phyloP scores from a whole-genome alignment of 225 moss, liverwort and hornwort species.

The Thuidium tamariscinum region DNA sequence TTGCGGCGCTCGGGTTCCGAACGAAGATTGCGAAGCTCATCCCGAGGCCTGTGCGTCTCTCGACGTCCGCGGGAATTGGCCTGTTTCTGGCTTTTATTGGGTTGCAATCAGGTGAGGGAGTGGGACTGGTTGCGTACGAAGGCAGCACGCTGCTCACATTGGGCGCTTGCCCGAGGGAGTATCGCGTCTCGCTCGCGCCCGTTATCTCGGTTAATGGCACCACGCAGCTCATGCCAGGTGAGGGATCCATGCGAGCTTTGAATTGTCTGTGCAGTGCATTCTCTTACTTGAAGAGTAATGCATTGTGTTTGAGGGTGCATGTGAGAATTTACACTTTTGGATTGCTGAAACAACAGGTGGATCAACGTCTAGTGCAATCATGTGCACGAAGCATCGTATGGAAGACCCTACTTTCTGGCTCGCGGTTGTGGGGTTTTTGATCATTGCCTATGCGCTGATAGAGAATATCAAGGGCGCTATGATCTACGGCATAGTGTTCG shows the following conservation, averaged over 20 bases:
- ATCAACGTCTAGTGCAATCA: constrained; percentile 50
- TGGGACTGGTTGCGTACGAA: constrained; percentile 61
- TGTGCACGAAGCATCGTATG: constrained; percentile 73
- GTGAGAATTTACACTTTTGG: neutral
- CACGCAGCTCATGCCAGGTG: constrained; percentile 40
- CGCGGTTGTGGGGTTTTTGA: constrained; percentile 68
- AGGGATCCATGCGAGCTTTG: neutral
- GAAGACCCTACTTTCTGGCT: constrained; percentile 93
- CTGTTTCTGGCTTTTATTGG: constrained; percentile 83
- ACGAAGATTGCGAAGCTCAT: constrained; percentile 81
- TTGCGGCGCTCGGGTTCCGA: constrained; percentile 71
- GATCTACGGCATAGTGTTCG: constrained; percentile 86
- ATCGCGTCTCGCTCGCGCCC: constrained; percentile 50
- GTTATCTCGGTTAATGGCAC: constrained; percentile 57
- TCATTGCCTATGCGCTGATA: constrained; percentile 67
- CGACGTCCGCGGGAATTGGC: constrained; percentile 80
- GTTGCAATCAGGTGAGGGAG: constrained; percentile 69
- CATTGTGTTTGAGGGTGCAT: neutral
- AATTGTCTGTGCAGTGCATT: neutral
- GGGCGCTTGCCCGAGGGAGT: constrained; percentile 68
- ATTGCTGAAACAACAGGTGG: constrained; percentile 15
- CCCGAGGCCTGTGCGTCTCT: constrained; percentile 64
- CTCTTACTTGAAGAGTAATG: neutral
- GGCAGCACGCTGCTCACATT: constrained; percentile 67
- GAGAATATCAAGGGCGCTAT: constrained; percentile 82